Evolutionary conservation across 2,329 filamentous ascomycete species (phyloP).

Genomic region (Fusarium staphyleae): DNA sequence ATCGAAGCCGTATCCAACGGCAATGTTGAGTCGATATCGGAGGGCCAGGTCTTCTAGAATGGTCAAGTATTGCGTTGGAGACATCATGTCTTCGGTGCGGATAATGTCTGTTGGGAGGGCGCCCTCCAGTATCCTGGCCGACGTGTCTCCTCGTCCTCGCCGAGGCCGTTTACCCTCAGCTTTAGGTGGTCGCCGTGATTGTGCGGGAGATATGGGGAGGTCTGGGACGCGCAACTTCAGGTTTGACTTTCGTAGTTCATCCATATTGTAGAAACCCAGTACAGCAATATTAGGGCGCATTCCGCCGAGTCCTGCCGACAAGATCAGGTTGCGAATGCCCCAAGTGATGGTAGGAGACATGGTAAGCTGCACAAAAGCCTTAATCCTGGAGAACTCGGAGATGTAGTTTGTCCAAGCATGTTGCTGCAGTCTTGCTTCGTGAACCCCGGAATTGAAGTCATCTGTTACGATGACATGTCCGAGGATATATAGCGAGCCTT

Average conservation of each 20-base stretch:
- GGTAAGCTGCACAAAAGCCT: constrained; percentile 87
- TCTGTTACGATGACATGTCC: constrained; percentile 88
- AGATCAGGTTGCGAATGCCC: constrained; percentile 82
- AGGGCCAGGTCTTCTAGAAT: constrained; percentile 83
- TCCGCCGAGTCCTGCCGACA: constrained; percentile 82
- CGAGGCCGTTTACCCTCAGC: constrained; percentile 42
- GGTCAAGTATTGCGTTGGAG: constrained; percentile 77
- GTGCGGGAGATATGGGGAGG: constrained; percentile 49
- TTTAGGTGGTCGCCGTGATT: constrained; percentile 43
- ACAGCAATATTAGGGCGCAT: constrained; percentile 91
- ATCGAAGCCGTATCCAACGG: constrained; percentile 82
- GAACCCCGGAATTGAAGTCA: constrained; percentile 79
- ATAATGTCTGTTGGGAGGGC: constrained; percentile 74
- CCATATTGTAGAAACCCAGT: constrained; percentile 79
- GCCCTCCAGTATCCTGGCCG: constrained; percentile 62
- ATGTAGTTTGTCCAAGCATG: constrained; percentile 86
- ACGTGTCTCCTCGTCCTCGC: constrained; percentile 61
- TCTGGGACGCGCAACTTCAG: constrained; percentile 65
- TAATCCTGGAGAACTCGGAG: constrained; percentile 80
- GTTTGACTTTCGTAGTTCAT: constrained; percentile 71
- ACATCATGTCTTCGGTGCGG: constrained; percentile 72
- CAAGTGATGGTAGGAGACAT: constrained; percentile 85
- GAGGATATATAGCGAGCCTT: constrained; percentile 83
- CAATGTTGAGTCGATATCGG: constrained; percentile 81
- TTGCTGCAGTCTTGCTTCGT: constrained; percentile 83